Evolutionary conservation across 179 eudicot genomes (phyloP).

Genomic region (Amaranthus tricolor): DNA sequence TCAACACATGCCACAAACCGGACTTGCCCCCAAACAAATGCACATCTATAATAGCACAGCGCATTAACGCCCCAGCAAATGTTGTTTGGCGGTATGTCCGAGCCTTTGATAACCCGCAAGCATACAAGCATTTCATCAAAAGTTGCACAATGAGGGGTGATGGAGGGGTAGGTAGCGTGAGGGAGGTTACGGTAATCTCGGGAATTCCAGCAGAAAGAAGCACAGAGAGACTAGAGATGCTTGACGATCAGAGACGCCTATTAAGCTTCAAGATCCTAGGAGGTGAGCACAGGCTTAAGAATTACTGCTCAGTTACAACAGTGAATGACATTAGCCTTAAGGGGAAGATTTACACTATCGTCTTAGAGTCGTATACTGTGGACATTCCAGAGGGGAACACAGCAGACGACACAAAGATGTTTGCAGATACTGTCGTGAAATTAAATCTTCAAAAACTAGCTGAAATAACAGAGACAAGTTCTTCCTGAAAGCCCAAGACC

Average conservation of each 20-base stretch:
- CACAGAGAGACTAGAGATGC: conserved; percentile 45
- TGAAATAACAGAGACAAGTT: conserved; percentile 31
- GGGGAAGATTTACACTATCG: conserved; percentile 35
- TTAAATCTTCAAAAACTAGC: conserved; percentile 43
- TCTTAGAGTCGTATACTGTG: conserved; percentile 41
- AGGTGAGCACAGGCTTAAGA: conserved; percentile 49
- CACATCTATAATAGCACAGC: conserved; percentile 40
- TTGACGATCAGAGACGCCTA: conserved; percentile 43
- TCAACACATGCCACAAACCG: conserved; percentile 28
- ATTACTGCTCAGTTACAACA: conserved; percentile 47
- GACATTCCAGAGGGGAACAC: conserved; percentile 46
- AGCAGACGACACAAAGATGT: conserved; percentile 50
- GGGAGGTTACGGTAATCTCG: conserved; percentile 45
- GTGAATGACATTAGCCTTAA: conserved; percentile 32
- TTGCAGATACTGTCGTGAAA: conserved; percentile 44
- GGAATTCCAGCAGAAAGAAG: conserved; percentile 50
- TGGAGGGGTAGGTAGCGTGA: conserved; percentile 40
- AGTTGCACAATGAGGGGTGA: conserved; percentile 45
- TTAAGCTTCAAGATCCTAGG: conserved; percentile 42
- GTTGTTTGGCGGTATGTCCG: conserved; percentile 43
- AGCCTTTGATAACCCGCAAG: conserved; percentile 44
- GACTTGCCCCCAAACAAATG: conserved; percentile 35
- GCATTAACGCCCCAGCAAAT: conserved; percentile 37
- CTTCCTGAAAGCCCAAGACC: conserved; percentile 17
- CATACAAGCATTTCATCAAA: conserved; percentile 45